phyloP scores from a whole-genome alignment of 306 rosid genomes.

The Lotus japonicus region DNA sequence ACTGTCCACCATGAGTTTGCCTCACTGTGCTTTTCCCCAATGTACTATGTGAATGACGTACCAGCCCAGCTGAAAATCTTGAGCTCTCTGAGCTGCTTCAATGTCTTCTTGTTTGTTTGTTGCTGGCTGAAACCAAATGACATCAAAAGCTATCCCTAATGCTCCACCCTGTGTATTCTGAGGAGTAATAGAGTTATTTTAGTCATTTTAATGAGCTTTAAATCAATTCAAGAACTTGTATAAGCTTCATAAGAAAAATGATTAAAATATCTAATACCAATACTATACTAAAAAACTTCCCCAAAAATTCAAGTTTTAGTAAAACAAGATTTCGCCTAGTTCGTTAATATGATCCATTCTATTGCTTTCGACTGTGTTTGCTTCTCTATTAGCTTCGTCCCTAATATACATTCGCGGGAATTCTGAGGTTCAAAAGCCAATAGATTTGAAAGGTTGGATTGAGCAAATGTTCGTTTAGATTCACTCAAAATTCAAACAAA shows the following conservation, averaged over 20 bases:
- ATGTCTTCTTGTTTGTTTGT: constrained; percentile 58
- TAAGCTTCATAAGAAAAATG: no score
- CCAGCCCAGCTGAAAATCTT: constrained; percentile 98
- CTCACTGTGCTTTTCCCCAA: no score
- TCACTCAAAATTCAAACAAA: no score
- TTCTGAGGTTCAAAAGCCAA: no score
- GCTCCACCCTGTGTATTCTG: constrained; percentile 65
- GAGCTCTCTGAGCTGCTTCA: constrained; percentile 79
- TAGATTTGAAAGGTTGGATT: no score
- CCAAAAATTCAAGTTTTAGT: not conserved
- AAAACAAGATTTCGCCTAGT: not conserved
- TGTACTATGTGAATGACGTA: constrained; percentile 23
- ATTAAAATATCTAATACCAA: not conserved
- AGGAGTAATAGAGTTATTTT: not conserved
- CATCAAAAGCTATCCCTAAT: constrained; percentile 77
- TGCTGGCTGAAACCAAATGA: constrained; percentile 71
- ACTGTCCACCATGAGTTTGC: no score
- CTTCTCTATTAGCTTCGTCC: no score
- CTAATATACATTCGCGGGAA: no score
- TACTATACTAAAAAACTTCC: not conserved
- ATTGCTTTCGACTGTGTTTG: no score
- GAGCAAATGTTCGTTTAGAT: no score
- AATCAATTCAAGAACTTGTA: not conserved
- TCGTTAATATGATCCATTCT: not conserved
- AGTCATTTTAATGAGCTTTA: not conserved